phyloP scores from a whole-genome alignment of 148 eudicot genomes.

The Camellia japonica region DNA sequence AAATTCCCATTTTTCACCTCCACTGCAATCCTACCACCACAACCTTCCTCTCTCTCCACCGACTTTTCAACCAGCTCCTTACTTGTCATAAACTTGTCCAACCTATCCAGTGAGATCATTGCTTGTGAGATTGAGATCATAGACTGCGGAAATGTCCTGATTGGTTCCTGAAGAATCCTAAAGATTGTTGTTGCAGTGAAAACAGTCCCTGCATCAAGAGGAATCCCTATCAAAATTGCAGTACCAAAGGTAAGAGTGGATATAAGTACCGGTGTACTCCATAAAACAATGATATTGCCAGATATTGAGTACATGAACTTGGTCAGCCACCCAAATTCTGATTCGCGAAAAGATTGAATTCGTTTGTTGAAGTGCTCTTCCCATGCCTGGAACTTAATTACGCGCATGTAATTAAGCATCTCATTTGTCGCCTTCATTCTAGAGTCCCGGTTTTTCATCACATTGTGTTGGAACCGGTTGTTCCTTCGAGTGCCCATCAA shows the following conservation, averaged over 20 bases:
- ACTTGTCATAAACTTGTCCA: conserved; percentile 74
- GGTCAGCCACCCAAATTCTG: conserved; percentile 70
- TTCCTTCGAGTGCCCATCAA: conserved; percentile 52
- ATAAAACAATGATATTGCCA: conserved; percentile 61
- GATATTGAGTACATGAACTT: conserved; percentile 69
- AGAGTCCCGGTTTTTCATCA: conserved; percentile 72
- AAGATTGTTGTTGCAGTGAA: conserved; percentile 76
- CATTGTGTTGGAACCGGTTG: conserved; percentile 53
- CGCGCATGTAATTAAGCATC: conserved; percentile 92
- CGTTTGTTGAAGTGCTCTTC: conserved; percentile 78
- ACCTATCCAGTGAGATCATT: conserved; percentile 66
- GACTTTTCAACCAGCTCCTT: conserved; percentile 59
- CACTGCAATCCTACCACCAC: conserved; percentile 52
- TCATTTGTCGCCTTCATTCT: conserved; percentile 95
- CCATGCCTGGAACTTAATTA: conserved; percentile 96
- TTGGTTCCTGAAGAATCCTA: conserved; percentile 84
- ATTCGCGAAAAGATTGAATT: conserved; percentile 56
- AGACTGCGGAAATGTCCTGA: conserved; percentile 87
- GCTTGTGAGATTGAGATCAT: conserved; percentile 94
- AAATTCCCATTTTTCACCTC: conserved; percentile 65
- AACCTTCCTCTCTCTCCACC: conserved; percentile 58
- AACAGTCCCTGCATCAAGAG: conserved; percentile 76
- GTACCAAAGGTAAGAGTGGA: conserved; percentile 73
- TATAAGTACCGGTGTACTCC: conserved; percentile 69
- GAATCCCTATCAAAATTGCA: conserved; percentile 58